Percentiles rank a stretch among this genome's conserved stretches.
These are phyloP conservation scores for Chloris gayana DNA, from an alignment of 176 grass and related monocot species.

Conservation along the genomic window DNA sequence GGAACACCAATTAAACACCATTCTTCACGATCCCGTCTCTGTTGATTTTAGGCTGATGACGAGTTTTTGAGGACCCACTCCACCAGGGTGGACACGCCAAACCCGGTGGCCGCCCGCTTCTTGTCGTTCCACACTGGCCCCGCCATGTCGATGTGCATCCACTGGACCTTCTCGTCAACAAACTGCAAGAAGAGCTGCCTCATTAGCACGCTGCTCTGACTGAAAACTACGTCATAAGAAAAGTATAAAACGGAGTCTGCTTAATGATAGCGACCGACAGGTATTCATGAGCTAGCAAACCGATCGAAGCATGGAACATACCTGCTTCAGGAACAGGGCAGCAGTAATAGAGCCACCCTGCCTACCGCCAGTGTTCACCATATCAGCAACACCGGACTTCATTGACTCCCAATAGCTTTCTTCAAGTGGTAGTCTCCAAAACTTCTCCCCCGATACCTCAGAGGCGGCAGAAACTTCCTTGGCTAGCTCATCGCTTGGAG, in stretches of 20 bases:
- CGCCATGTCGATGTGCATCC: slow-evolving; percentile 98
- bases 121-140: slow-evolving; percentile 95
- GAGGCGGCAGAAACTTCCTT: slow-evolving; percentile 80
- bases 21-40: neutral
- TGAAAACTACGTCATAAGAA: neutral
- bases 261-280: neutral
- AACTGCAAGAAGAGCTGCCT: slow-evolving; percentile 46
- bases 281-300: neutral
- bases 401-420: slow-evolving; percentile 96
- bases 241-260: neutral
- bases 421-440: slow-evolving; percentile 94
- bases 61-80: slow-evolving; percentile 99
- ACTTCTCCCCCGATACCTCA: slow-evolving; percentile 81
- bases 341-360: slow-evolving; percentile 88
- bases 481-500: slow-evolving; percentile 82
- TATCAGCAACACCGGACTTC: slow-evolving; percentile 95
- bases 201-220: neutral
- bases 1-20: neutral
- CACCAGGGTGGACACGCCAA: slow-evolving; percentile 88
- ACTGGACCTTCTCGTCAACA: slow-evolving; percentile 95
- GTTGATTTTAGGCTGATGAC: slow-evolving; percentile 45
- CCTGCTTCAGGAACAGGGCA: slow-evolving; percentile 96
- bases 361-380: slow-evolving; percentile 88
- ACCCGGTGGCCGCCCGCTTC: slow-evolving; percentile 81
- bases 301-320: slow-evolving; percentile 12